Conservation (phyloP, 1,284 basidiomycete genomes). For the Limonomyces culmigenus region DNA sequence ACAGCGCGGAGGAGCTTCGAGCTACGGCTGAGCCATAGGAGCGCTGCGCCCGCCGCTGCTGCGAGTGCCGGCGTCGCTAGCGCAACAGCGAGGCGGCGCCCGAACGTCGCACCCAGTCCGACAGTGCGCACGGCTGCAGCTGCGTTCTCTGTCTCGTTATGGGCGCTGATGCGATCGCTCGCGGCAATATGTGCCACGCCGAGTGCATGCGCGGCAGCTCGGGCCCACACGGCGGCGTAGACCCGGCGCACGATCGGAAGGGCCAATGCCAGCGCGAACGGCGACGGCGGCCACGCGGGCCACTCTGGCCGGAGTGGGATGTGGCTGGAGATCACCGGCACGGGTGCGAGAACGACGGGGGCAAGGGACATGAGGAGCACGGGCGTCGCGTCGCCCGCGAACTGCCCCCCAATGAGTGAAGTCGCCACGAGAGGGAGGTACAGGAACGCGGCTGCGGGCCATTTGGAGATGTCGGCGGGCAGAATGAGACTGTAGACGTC, state of each 20-base stretch:
- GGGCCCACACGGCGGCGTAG: background rate
- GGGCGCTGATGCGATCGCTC: conserved; percentile 1
- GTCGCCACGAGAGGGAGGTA: conserved; percentile 51
- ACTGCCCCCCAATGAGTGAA: too few species aligned
- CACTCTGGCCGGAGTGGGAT: background rate
- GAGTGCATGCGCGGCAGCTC: background rate
- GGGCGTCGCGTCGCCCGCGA: conserved; percentile 31
- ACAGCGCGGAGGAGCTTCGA: conserved; percentile 25
- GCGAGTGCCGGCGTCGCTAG: conserved; percentile 48
- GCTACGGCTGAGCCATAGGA: conserved; percentile 33
- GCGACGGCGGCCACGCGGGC: background rate
- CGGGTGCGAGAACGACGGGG: background rate
- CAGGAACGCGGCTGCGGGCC: conserved; percentile 55
- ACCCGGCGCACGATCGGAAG: background rate
- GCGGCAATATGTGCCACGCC: too few species aligned
- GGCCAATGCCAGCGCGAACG: background rate
- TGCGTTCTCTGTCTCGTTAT: conserved; percentile 1
- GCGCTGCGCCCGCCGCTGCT: conserved; percentile 39
- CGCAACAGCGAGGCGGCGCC: conserved; percentile 46
- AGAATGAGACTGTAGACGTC: conserved; percentile 41
- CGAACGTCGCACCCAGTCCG: too few species aligned
- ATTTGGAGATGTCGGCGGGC: conserved; percentile 43
- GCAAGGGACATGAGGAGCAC: background rate
- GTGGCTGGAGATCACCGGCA: background rate
- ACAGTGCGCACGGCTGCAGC: conserved; percentile 18